Evolutionary conservation across 768 basidiomycete genomes (phyloP), one percentile per base, ranked within the genome.

Genomic region (Zangia roseola): DNA sequence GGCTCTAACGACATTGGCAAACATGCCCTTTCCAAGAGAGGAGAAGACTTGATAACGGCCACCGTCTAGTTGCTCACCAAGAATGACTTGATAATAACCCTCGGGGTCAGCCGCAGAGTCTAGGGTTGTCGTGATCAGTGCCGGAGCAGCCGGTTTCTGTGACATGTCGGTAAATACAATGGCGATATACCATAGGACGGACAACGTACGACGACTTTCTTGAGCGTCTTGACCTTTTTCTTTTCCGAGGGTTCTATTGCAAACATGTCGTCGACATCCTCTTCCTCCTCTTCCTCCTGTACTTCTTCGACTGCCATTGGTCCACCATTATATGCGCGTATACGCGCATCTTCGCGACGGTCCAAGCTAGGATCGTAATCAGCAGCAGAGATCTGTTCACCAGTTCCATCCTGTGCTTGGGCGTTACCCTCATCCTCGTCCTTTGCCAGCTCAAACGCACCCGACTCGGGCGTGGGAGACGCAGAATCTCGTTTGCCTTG

Each of bases 11-110:
- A 99, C 97, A 47, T 91, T 92, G 40, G 94, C 93, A 66, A 98
- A 99, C 95, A 99, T 99, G 40, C 97, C 97, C 66, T 95, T 94
- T 16, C 97, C 97, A n/a, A 98, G 76, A 40, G 83, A 90, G 40
- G 91, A 92, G 57, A 89, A 94, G 10, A 99, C 92, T 65, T 97
- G 92, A 64, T 98, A 99, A 35, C 88, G 81, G 6, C 91, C 94
- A 23, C 85, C 82, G 61, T 97, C 94, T 16, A 99, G 76, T 50
- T 92, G 85, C 69, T 99, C 97, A 37, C 95, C 97, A 14, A 97
- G 82, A 43, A 94, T 91, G 44, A 97, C 81, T 49, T 84, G 83
- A 64, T 98, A 99, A 67, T 98, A 98, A 1, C 97, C 97, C 69
- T 99, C 97, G 0, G 88, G 64, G 68, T 98, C 97, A 28, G 95